Conservation (phyloP, 129 eudicot genomes). For the Logfia minima region DNA sequence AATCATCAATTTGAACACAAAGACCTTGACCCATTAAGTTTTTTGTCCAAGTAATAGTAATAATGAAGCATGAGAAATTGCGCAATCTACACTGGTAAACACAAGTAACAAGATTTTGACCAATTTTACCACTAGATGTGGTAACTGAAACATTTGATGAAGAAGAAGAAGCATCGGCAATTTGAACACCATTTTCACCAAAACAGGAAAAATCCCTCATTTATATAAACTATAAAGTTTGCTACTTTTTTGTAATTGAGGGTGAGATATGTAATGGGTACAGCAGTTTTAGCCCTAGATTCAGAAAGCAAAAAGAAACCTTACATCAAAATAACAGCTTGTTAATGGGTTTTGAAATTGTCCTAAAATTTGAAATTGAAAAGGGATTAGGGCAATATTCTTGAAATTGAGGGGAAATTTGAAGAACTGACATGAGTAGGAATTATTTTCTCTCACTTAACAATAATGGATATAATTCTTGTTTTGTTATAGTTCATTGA, state of each 20-base stretch:
- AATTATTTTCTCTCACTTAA: conserved; percentile 7
- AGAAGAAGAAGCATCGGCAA: conserved; percentile 60
- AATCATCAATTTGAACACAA: conserved; percentile 52
- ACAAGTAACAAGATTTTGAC: conserved; percentile 69
- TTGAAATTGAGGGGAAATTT: background rate
- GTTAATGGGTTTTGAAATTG: background rate
- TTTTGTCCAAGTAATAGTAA: conserved; percentile 68
- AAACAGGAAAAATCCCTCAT: conserved; percentile 89
- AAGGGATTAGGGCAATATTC: conserved; percentile 29
- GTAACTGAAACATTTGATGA: conserved; percentile 35
- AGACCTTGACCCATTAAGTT: conserved; percentile 80
- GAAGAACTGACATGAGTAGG: conserved; percentile 32
- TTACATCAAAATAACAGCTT: background rate
- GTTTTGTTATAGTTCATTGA: background rate
- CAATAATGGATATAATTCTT: conserved; percentile 24
- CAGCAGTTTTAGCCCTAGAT: background rate
- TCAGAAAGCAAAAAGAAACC: background rate
- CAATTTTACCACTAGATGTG: conserved; percentile 28
- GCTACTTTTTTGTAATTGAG: background rate
- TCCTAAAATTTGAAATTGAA: background rate
- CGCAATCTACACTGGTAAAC: conserved; percentile 61
- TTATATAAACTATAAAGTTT: conserved; percentile 4
- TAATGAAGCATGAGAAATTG: conserved; percentile 46
- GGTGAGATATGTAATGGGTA: conserved; percentile 16
- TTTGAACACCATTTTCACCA: conserved; percentile 77